Base-by-base conservation (phyloP, 768 basidiomycete genomes). In the Leccinum obscurum region DNA sequence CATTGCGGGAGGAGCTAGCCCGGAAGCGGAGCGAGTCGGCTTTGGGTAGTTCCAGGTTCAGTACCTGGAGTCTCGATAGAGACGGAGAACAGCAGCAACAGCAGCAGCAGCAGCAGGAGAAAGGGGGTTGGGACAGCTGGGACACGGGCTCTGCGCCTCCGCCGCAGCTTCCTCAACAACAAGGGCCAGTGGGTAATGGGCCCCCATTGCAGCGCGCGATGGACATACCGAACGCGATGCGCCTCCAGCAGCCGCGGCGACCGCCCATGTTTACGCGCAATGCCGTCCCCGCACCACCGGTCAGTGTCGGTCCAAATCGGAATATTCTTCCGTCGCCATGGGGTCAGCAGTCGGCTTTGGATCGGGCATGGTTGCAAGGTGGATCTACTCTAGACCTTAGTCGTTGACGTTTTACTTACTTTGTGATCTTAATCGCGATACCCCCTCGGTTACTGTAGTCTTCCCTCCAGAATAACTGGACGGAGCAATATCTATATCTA, bases 171-270 rank as follows among this genome's bases (percentile, higher is more conserved):
- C 74, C 17, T n/a, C 41, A 44, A 17, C 39, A 72, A 35, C 66
- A 67, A 57, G 74, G 55, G 52, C 68, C 61, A 3, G 48, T 46
- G 4, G 65, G 60, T 32, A 70, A 62, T 37, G 70, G 56, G 54
- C 67, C 69, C 1, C 76, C 77, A 15, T 69, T 81, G 57, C 84
- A 83, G 65, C 75, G 82, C 26, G 74, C 79, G 24, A 74, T 82
- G 75, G 84, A 85, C 54, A 64, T 83, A 61, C 83, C 81, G 41
- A 79, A 78, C n/a, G 77, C 76, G 15, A 78, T 81, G 74, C 79
- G 85, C 17, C 75, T 81, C 65, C 85, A 79, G 26, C 82, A 80
- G 8, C 82, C 80, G 14, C 78, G 86, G 62, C 77, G 87, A 65
- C 75, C 85, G 11, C 83, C 81, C 52, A 87, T 87, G 75, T 87